Percentiles rank a stretch among this genome's conserved stretches.
Conservation (phyloP, 1,284 basidiomycete species). For the Sporisorium reilianum region DNA sequence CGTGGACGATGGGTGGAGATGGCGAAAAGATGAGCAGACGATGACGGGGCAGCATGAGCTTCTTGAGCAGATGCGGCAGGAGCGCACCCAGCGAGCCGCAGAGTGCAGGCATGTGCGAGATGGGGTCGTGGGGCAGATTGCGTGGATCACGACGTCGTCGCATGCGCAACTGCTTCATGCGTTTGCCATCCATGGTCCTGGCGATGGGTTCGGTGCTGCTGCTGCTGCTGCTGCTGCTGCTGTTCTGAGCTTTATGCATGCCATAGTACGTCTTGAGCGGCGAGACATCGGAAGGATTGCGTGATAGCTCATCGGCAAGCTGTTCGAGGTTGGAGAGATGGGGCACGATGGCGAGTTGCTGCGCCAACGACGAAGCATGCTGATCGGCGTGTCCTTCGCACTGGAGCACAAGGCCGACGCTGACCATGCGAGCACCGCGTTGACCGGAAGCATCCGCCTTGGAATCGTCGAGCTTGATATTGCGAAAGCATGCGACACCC, state of each 20-base stretch:
- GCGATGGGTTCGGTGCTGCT: background rate
- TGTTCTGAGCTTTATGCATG: constrained; percentile 16
- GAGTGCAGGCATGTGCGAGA: constrained; percentile 55
- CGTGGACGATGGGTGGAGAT: constrained; percentile 38
- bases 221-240: background rate
- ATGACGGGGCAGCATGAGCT: constrained; percentile 47
- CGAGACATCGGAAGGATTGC: constrained; percentile 17
- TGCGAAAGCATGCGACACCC: constrained; percentile 55
- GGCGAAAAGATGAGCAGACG: constrained; percentile 58
- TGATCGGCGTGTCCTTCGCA: constrained; percentile 24
- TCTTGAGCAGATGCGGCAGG: constrained; percentile 56
- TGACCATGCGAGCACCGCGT: constrained; percentile 57
- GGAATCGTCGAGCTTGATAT: constrained; percentile 33
- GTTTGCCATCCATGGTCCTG: constrained; percentile 22
- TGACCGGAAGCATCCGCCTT: constrained; percentile 24
- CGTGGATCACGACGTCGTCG: constrained; percentile 37
- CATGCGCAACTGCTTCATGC: constrained; percentile 48
- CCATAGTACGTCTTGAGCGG: constrained; percentile 34
- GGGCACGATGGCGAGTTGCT: constrained; percentile 47
- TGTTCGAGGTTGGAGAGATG: constrained; percentile 44
- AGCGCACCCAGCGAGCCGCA: constrained; percentile 55
- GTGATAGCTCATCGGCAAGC: constrained; percentile 39
- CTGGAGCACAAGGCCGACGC: constrained; percentile 43
- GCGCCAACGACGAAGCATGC: constrained; percentile 28
- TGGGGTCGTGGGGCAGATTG: constrained; percentile 41